A percentile compares a stretch with the other conserved stretches of the same genome.
phyloP scores from a whole-genome alignment of 768 basidiomycete species.

The Mycena vulgaris region DNA sequence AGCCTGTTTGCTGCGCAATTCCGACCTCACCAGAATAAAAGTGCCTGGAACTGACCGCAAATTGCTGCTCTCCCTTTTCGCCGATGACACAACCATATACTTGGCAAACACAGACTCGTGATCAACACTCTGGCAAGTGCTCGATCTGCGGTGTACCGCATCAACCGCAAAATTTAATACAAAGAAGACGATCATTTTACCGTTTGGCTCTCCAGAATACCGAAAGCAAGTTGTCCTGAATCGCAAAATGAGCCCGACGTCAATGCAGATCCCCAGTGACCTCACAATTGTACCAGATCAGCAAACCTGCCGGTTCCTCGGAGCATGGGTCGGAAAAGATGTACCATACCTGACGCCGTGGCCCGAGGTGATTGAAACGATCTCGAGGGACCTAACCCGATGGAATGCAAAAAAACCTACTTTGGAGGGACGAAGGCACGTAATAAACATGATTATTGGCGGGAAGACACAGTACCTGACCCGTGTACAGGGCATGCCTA shows the following conservation, averaged over 20 bases:
- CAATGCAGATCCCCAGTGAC: background rate
- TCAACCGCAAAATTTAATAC: slow-evolving; percentile 4
- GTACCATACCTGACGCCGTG: background rate
- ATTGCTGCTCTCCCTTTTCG: background rate
- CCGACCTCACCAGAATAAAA: background rate
- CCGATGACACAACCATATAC: too few species aligned
- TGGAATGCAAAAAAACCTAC: background rate
- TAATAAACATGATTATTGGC: background rate
- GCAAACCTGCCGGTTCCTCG: background rate
- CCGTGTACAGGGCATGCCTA: background rate
- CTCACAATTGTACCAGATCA: background rate
- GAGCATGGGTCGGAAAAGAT: background rate
- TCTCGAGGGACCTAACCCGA: background rate
- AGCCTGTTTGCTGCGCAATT: background rate
- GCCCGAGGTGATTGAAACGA: background rate
- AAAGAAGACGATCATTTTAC: background rate
- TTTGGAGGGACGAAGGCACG: background rate
- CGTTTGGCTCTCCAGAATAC: background rate
- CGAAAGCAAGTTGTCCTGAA: background rate
- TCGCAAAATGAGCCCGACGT: background rate
- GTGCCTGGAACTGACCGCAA: background rate
- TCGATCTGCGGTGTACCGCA: background rate
- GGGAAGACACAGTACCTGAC: background rate
- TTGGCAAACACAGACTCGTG: background rate
- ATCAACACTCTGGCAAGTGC: background rate